Conservation (phyloP, 2,329 filamentous ascomycete genomes). For the Nectriaceae sp. region DNA sequence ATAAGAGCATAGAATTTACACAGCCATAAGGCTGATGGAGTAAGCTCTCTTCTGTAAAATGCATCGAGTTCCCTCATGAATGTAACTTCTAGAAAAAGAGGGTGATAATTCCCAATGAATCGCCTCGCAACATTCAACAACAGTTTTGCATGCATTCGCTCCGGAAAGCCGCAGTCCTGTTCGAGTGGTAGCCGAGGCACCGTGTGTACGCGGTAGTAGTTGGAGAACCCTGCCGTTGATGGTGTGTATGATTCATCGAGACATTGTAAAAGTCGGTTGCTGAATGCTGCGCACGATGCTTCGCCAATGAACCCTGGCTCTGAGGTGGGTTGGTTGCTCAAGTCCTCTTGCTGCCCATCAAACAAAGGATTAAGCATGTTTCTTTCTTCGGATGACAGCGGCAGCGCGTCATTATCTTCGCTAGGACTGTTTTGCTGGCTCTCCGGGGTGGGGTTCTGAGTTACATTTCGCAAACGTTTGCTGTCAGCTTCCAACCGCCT, state of each 20-base stretch:
- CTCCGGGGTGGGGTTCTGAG: constrained; percentile 11
- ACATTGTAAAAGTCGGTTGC: constrained; percentile 30
- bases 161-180: constrained; percentile 18
- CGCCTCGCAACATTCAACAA: constrained; percentile 30
- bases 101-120: constrained; percentile 35
- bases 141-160: constrained; percentile 32
- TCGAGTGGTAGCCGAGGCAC: constrained; percentile 1
- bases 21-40: constrained; percentile 33
- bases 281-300: constrained; percentile 32
- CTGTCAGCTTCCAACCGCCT: constrained; percentile 19
- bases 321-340: constrained; percentile 15
- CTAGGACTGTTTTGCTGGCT: constrained; percentile 1
- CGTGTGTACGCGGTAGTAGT: constrained; percentile 21
- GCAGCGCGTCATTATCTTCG: constrained; percentile 3
- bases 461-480: constrained; percentile 9
- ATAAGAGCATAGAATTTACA: constrained; percentile 48
- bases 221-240: constrained; percentile 28
- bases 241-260: constrained; percentile 29
- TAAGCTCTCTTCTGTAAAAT: constrained; percentile 35
- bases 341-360: constrained; percentile 21
- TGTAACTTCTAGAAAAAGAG: constrained; percentile 36
- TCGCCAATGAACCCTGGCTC: constrained; percentile 33
- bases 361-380: constrained; percentile 32
- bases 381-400: constrained; percentile 27
- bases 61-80: constrained; percentile 39